Evolutionary conservation across 1,139 yeast genomes (phyloP), one percentile per base, ranked within the genome.

Genomic region (Kurtzmaniella natalensis): DNA sequence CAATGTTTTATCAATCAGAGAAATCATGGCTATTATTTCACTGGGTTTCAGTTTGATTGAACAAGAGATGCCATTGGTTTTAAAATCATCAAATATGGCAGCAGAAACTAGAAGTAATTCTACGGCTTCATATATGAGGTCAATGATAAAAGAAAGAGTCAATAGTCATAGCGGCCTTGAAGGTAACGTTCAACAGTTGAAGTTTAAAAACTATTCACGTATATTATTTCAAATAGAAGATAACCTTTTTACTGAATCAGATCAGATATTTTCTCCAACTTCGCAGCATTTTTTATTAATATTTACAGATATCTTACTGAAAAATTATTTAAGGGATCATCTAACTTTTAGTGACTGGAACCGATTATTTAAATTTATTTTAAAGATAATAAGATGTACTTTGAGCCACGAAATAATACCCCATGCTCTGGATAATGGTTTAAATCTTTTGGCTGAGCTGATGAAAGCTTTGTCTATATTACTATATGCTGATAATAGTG

Each of bases 271-370:
- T 28, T 49, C 49, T 10, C 73, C 77, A 0, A 57, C 64, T 19
- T 51, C 61, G 1, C 37, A 59, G 20, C 67, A 66, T 38, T 55
- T 71, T 27, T 43, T 60, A 2, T 52, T 54, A 13, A 45, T 62
- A 0, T 25, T 72, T 2, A 44, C 51, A 14, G 35, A 44, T 2
- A 43, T 72, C 2, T 40, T 71, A 7, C 43, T 46, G 5, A 43
- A 54, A 28, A 57, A 52, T 20, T 59, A 48, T 30, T 66, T 73
- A 38, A 57, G 57, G 37, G 70, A 66, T 25, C 75, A 72, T 44
- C 44, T 73, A 7, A 48, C 55, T 21, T 37, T 40, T 3, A 44
- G 41, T 2, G 64, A 60, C 13, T 69, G 74, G 66, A 30, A 34
- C 7, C 43, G 40, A 3, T 45, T 64, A 3, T 47, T 53, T 22